phyloP scores from a whole-genome alignment of 1,284 basidiomycete genomes.

The Bjerkandera adusta region DNA sequence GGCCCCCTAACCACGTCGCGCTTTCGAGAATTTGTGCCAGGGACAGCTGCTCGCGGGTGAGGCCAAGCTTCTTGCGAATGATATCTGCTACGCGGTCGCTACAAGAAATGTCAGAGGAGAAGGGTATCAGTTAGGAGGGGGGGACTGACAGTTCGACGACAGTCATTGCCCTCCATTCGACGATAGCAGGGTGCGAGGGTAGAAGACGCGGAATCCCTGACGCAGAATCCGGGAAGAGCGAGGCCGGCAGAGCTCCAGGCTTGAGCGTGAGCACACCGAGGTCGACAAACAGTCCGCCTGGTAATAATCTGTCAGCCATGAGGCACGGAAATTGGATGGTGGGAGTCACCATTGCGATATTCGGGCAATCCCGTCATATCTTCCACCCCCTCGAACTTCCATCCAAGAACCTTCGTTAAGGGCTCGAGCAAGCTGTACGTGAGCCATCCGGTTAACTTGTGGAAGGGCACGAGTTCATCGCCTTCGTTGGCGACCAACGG shows the following conservation, averaged over 20 bases:
- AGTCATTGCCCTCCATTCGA: slow-evolving; percentile 95
- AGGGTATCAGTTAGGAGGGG: background rate
- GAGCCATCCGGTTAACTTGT: slow-evolving; percentile 94
- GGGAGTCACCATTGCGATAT: slow-evolving; percentile 76
- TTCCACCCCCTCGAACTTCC: slow-evolving; percentile 75
- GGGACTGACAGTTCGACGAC: slow-evolving; percentile 81
- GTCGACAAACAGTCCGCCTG: slow-evolving; percentile 88
- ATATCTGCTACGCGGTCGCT: slow-evolving; percentile 81
- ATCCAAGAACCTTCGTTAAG: slow-evolving; percentile 73
- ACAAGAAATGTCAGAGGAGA: slow-evolving; percentile 7
- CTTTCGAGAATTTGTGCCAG: slow-evolving; percentile 91
- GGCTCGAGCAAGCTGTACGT: slow-evolving; percentile 87
- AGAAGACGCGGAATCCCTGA: slow-evolving; percentile 60
- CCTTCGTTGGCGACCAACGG: slow-evolving; percentile 40
- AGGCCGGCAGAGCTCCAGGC: slow-evolving; percentile 41
- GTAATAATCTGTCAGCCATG: slow-evolving; percentile 1
- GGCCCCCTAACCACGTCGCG: slow-evolving; percentile 94
- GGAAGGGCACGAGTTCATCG: slow-evolving; percentile 85
- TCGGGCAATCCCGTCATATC: slow-evolving; percentile 85
- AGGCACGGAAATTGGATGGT: background rate
- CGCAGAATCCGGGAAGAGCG: slow-evolving; percentile 40
- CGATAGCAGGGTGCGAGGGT: slow-evolving; percentile 84
- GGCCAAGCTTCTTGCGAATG: slow-evolving; percentile 59
- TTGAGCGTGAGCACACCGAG: slow-evolving; percentile 73
- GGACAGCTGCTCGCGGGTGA: slow-evolving; percentile 50